Conservation (phyloP, 768 basidiomycete species). For the Astraeus odoratus region DNA sequence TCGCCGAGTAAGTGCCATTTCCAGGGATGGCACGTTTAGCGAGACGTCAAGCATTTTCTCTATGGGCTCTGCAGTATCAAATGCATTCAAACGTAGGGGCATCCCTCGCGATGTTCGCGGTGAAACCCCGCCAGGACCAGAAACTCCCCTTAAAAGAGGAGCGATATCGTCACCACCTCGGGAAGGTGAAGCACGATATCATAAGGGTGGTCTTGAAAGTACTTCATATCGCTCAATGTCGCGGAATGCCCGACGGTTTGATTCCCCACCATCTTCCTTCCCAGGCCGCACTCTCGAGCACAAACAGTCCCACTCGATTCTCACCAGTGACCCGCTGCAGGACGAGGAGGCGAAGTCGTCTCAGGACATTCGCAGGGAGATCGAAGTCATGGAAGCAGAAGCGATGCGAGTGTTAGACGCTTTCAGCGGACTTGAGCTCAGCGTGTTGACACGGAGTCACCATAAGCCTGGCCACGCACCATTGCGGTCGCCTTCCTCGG, state of each 20-base stretch:
- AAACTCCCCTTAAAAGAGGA: slow-evolving; percentile 35
- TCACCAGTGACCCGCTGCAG: slow-evolving; percentile 29
- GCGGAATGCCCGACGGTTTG: slow-evolving; percentile 40
- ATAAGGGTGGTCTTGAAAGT: slow-evolving; percentile 12
- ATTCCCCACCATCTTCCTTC: slow-evolving; percentile 56
- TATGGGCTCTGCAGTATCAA: slow-evolving; percentile 22
- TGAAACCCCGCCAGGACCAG: slow-evolving; percentile 17
- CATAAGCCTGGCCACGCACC: slow-evolving; percentile 15
- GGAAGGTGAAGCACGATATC: slow-evolving; percentile 20
- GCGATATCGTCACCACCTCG: slow-evolving; percentile 39
- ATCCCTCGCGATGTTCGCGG: slow-evolving; percentile 36
- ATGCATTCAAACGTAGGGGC: slow-evolving; percentile 38
- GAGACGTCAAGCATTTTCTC: slow-evolving; percentile 40
- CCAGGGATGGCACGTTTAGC: slow-evolving; percentile 35
- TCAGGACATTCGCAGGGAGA: slow-evolving; percentile 58
- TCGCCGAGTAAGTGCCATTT: slow-evolving; percentile 23
- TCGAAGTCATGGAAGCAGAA: slow-evolving; percentile 64
- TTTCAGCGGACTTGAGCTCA: slow-evolving; percentile 73
- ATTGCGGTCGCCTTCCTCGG: slow-evolving; percentile 21
- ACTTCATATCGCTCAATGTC: slow-evolving; percentile 35
- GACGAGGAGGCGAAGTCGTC: slow-evolving; percentile 56
- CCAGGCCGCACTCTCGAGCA: slow-evolving; percentile 26
- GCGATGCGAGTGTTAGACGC: slow-evolving; percentile 66
- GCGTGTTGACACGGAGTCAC: slow-evolving; percentile 43
- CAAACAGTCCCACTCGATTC: slow-evolving; percentile 29